Percentiles rank a stretch among this genome's conserved stretches.
Evolutionary conservation across 192 early-diverging fungal genomes (phyloP).

Genomic region (Geosiphon pyriformis): DNA sequence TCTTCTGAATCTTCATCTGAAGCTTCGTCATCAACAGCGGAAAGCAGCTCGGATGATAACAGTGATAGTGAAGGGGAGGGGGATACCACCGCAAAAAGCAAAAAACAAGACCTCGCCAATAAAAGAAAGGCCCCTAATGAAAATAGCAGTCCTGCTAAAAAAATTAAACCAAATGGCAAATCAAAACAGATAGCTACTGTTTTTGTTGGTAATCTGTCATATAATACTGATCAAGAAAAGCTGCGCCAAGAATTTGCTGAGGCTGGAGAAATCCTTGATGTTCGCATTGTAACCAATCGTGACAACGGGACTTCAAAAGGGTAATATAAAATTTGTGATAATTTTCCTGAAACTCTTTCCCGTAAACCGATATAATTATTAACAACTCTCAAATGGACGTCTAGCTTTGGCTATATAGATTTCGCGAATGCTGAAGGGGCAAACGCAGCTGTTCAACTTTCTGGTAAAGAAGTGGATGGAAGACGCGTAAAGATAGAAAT

Average conservation of each 20-base stretch:
- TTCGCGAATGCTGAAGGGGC: conserved; percentile 62
- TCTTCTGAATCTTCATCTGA: background rate
- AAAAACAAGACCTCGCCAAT: background rate
- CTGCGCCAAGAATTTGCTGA: conserved; percentile 57
- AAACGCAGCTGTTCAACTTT: conserved; percentile 60
- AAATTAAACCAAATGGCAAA: background rate
- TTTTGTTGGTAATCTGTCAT: conserved; percentile 74
- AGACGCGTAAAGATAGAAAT: conserved; percentile 76
- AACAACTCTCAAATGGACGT: conserved; percentile 3
- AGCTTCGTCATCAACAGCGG: background rate
- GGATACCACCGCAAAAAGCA: background rate
- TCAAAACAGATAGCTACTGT: conserved; percentile 29
- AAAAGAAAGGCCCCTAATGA: background rate
- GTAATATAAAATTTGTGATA: conserved; percentile 28
- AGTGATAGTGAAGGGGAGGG: background rate
- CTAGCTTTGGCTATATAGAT: conserved; percentile 85
- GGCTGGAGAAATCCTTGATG: conserved; percentile 63
- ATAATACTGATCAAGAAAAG: conserved; percentile 62
- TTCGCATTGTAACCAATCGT: conserved; percentile 74
- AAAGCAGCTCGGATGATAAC: background rate
- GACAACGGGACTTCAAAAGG: conserved; percentile 72
- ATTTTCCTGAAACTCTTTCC: background rate
- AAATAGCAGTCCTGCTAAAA: background rate
- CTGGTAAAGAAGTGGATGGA: conserved; percentile 75
- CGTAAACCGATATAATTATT: background rate